Percentiles rank a stretch among this genome's conserved stretches.
These are phyloP conservation scores for Calonectria pseudoturangicola DNA, from an alignment of 2,329 filamentous ascomycete species.

Conservation along the genomic window DNA sequence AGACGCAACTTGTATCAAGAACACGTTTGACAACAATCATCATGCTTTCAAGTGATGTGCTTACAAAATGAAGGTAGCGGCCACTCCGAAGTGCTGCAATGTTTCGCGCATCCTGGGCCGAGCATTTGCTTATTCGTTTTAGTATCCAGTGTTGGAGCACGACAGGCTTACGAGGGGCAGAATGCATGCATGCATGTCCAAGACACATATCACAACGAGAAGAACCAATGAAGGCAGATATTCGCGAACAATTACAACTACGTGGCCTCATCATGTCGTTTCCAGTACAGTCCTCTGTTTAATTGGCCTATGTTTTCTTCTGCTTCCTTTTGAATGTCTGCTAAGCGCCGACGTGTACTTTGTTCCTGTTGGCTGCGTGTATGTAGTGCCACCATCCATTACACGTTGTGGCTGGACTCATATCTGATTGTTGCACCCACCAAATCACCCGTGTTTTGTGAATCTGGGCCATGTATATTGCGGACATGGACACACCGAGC, in stretches of 20 bases:
- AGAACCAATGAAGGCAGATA: too few species aligned
- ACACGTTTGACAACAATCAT: not conserved
- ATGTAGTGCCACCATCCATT: slow-evolving; percentile 16
- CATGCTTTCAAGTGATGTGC: not conserved
- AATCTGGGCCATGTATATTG: not conserved
- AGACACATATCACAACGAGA: too few species aligned
- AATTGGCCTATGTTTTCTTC: not conserved
- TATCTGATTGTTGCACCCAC: not conserved
- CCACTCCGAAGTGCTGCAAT: too few species aligned
- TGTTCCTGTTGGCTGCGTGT: not conserved
- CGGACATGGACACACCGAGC: not conserved
- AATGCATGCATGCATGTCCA: too few species aligned
- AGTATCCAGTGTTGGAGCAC: too few species aligned
- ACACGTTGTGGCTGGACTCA: slow-evolving; percentile 28
- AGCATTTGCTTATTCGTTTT: not conserved
- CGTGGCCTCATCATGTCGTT: too few species aligned
- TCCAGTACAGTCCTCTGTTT: too few species aligned
- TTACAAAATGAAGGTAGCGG: too few species aligned
- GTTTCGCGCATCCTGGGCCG: too few species aligned
- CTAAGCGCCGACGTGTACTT: not conserved
- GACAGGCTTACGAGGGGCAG: too few species aligned
- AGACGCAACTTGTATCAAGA: slow-evolving; percentile 18
- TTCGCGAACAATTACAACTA: too few species aligned
- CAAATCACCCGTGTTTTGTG: not conserved
- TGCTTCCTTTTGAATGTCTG: not conserved